Base-by-base conservation (phyloP, 768 basidiomycete genomes). In the Auricularia cornea region DNA sequence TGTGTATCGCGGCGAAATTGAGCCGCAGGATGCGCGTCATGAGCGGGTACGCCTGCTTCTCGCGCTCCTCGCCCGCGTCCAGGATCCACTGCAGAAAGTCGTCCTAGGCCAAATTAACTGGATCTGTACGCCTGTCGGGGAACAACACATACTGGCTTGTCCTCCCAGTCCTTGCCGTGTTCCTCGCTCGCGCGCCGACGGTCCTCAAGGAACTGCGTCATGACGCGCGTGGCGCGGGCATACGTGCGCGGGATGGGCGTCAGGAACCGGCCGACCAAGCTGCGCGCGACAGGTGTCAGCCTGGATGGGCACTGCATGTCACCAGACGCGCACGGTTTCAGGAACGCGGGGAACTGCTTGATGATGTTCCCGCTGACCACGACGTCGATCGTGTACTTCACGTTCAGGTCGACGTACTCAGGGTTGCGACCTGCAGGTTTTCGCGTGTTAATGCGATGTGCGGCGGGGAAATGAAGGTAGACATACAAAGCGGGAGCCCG, bases 131-230 rank as follows among this genome's bases (percentile, higher is more conserved):
- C n/a, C n/a, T n/a, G n/a, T 26, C 3, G 4, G 8, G 8, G 6
- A n/a, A n/a, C n/a, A n/a, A 6, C 10, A 48, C 76, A 0, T 40
- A 78, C 77, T 16, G 78, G 74, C 59, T 69, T 75, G 14, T 74
- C 72, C 0, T 61, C 31, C n/a, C 73, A 75, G 2, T 72, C 64
- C 1, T 57, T 31, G 1, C 73, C 72, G 3, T 70, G 65, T 29
- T 74, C 64, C 2, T 69, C 63, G 31, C 69, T 61, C 52, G 65
- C 66, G 18, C 52, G 57, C 40, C 61, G 63, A 6, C 77, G 69
- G 20, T 76, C 70, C 28, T 71, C 66, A 60, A 76, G 71, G 8
- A 76, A 64, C 14, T 76, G 73, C 54, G 68, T 66, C 48, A 77
- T 62, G 30, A 66, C 60, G 23, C 65, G 64, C 30, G 64, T 54